Percentiles rank a stretch among this genome's conserved stretches.
Evolutionary conservation across 2,329 filamentous ascomycete species (phyloP).

Genomic region (Polytolypa hystricis): DNA sequence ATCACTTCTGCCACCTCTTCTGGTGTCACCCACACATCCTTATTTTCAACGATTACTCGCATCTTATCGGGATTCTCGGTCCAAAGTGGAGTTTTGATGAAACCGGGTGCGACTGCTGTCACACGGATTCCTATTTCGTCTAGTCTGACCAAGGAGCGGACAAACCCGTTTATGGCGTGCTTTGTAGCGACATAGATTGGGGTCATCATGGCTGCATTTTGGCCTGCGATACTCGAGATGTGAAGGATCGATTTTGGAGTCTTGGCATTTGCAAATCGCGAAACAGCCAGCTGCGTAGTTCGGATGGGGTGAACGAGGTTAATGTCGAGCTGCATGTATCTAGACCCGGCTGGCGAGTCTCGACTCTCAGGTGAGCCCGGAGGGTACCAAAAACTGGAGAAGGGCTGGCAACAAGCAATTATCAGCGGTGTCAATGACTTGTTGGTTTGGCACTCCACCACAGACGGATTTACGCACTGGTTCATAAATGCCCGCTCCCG

Average conservation of each 20-base stretch:
- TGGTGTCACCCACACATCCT: constrained; percentile 48
- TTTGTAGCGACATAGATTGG: constrained; percentile 41
- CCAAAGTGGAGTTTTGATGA: constrained; percentile 53
- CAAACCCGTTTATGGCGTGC: constrained; percentile 37
- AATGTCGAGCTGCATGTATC: constrained; percentile 39
- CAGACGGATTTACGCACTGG: constrained; percentile 30
- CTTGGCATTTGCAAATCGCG: constrained; percentile 33
- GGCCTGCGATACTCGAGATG: constrained; percentile 39
- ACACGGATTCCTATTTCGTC: constrained; percentile 42
- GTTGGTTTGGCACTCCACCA: too few relatives aligned
- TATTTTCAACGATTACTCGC: constrained; percentile 35
- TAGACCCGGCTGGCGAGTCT: constrained; percentile 29
- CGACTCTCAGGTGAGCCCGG: constrained; percentile 33
- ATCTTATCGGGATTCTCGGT: constrained; percentile 51
- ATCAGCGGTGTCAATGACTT: too few relatives aligned
- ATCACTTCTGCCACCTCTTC: constrained; percentile 51
- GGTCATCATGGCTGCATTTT: constrained; percentile 26
- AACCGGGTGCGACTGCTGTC: constrained; percentile 48
- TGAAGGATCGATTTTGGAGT: constrained; percentile 35
- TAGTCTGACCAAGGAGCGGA: constrained; percentile 40
- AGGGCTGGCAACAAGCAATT: constrained; percentile 23
- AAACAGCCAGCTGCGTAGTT: constrained; percentile 40
- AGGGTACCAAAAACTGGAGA: constrained; percentile 41
- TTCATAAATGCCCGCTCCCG: constrained; percentile 36
- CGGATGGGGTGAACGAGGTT: constrained; percentile 44